Conservation (phyloP, 2,329 filamentous ascomycete genomes). For the Periconia digitata region DNA sequence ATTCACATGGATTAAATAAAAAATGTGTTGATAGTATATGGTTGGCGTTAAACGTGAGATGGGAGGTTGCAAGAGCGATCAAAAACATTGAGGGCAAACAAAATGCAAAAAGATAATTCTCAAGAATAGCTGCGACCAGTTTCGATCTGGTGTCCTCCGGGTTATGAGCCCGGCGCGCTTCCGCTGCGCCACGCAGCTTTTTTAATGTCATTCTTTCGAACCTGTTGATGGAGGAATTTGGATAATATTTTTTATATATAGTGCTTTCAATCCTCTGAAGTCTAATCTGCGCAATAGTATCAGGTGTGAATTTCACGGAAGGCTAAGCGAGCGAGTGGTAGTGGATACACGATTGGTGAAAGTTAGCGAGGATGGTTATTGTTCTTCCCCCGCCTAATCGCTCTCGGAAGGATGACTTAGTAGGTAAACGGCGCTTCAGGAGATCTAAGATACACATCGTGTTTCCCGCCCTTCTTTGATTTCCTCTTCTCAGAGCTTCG, state of each 20-base stretch:
- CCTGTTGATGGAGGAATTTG: not conserved
- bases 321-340: not conserved
- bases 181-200: slow-evolving; percentile 39
- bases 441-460: too few species aligned
- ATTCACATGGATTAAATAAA: too few species aligned
- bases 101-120: slow-evolving; percentile 7
- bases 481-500: too few species aligned
- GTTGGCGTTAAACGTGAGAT: too few species aligned
- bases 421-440: too few species aligned
- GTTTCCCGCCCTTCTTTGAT: too few species aligned
- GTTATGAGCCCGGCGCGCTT: slow-evolving; percentile 43
- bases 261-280: not conserved
- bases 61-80: too few species aligned
- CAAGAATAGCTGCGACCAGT: slow-evolving; percentile 21
- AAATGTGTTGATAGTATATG: too few species aligned
- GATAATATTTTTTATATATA: not conserved
- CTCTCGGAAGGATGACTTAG: too few species aligned
- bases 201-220: slow-evolving; percentile 12
- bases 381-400: too few species aligned
- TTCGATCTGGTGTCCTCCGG: slow-evolving; percentile 35
- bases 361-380: not conserved
- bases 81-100: too few species aligned
- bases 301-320: not conserved
- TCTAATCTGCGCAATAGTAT: not conserved
- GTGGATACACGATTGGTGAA: not conserved